These are phyloP conservation scores for Acanthochlamys bracteata DNA, from an alignment of 106 monocot species.

Conservation along the genomic window DNA sequence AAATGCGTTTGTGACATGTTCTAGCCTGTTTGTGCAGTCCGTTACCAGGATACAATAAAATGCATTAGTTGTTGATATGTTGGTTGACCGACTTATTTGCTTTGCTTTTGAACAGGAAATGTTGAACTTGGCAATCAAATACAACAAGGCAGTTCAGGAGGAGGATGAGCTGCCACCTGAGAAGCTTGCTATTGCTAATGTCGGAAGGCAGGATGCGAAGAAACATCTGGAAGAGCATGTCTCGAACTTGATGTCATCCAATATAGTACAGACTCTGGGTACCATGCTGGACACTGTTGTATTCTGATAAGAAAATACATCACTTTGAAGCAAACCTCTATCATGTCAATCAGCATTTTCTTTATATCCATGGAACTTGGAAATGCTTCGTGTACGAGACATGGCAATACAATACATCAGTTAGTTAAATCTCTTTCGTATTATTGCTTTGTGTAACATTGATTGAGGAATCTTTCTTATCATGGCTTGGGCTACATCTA, in stretches of 20 bases:
- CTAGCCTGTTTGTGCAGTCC: too few relatives aligned
- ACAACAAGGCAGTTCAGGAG: constrained; percentile 67
- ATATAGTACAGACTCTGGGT: constrained; percentile 61
- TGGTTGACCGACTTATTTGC: background rate
- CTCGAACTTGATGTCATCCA: constrained; percentile 70
- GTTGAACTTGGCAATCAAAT: constrained; percentile 56
- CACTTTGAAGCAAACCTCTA: too few relatives aligned
- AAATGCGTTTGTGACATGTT: too few relatives aligned
- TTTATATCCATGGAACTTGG: too few relatives aligned
- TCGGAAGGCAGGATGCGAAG: constrained; percentile 60
- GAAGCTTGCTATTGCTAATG: constrained; percentile 61
- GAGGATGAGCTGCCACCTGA: constrained; percentile 68
- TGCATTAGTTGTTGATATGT: background rate
- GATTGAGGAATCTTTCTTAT: too few relatives aligned
- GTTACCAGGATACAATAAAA: too few relatives aligned
- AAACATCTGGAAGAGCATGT: constrained; percentile 79
- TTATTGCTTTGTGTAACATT: too few relatives aligned
- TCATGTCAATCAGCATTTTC: too few relatives aligned
- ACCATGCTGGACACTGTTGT: constrained; percentile 66
- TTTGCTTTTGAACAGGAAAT: constrained; percentile 41
- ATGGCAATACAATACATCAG: too few relatives aligned
- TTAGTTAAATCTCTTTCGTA: too few relatives aligned
- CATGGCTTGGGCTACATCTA: too few relatives aligned
- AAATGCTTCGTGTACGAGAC: too few relatives aligned
- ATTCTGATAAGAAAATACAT: constrained; percentile 16